Evolutionary conservation across 257 asterid genomes (phyloP), one percentile per base, ranked within the genome.

Genomic region (Solanum appendiculatum): DNA sequence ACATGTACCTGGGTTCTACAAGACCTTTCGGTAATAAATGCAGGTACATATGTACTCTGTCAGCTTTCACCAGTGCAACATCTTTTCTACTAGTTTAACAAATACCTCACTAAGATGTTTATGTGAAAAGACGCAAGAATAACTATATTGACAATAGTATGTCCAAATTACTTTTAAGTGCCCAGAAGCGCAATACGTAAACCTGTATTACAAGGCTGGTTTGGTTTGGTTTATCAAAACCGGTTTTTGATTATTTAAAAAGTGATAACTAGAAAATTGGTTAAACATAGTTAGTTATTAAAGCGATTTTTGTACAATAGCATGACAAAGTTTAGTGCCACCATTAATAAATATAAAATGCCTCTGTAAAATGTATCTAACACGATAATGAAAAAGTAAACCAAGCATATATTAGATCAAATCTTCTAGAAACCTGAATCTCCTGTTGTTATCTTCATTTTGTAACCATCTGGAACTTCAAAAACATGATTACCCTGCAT

Each of bases 391-490:
- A 66, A 85, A 25, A 10, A 85, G 87, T 46, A 39, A 64, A 42
- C 25, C 23, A 39, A 46, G 63, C 33, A 75, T 44, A 36, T 70
- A 86, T 34, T 54, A 70, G 66, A 86, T 46, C 86, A 39, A 40
- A 85, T 85, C 21, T 68, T 82, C 40, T 58, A 46, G 42, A 80
- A 86, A 97, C 99, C 99, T 93, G 98, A 91, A 87, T 86, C 77
- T 88, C 98, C 98, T 40, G 94, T 87, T 68, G 98, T 92, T 48
- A 97, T 91, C 87, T 88, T 90, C 98, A 97, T 86, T 88, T 86
- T 95, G 93, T 96, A 92, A 90, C 98, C 98, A 93, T 96, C 97
- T 25, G 99, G 96, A 89, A 97, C 99, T 83, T 96, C 98, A 90
- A 95, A 96, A 21, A 94, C 92, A 90, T 93, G 90, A 92, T 95